Conservation (phyloP, 257 asterid species). For the Mitragyna speciosa region DNA sequence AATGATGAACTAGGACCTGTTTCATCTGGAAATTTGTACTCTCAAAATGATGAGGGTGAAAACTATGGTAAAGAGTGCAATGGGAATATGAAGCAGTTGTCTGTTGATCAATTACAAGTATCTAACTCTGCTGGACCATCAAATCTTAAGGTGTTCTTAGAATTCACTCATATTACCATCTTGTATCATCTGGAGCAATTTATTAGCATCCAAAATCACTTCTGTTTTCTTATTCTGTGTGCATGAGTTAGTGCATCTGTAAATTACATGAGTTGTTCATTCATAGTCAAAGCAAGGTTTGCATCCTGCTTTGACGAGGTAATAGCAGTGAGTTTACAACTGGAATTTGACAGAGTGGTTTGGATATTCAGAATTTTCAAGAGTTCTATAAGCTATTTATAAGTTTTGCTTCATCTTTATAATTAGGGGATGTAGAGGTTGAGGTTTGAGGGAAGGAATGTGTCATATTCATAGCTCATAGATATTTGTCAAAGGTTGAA, state of each 20-base stretch:
- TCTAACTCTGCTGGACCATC: slow-evolving; percentile 36
- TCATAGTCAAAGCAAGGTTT: background rate
- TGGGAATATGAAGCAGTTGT: slow-evolving; percentile 21
- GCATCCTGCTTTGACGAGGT: background rate
- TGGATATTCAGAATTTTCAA: background rate
- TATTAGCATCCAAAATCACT: background rate
- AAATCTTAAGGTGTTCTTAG: slow-evolving; percentile 49
- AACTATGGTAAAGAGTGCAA: slow-evolving; percentile 34
- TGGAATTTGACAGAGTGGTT: background rate
- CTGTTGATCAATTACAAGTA: slow-evolving; percentile 39
- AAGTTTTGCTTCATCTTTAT: background rate
- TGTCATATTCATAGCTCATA: background rate
- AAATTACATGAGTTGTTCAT: background rate
- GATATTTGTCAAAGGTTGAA: background rate
- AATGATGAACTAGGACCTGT: slow-evolving; percentile 35
- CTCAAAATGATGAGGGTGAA: slow-evolving; percentile 39
- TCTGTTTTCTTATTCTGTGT: background rate
- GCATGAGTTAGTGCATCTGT: background rate
- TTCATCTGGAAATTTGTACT: slow-evolving; percentile 32
- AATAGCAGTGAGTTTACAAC: background rate
- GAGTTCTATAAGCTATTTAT: background rate
- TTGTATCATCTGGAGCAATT: background rate
- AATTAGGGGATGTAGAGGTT: background rate
- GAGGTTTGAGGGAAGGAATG: background rate
- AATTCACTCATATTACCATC: background rate